Base-by-base conservation (phyloP, 257 asterid genomes). In the Fraxinus quadrangulata region DNA sequence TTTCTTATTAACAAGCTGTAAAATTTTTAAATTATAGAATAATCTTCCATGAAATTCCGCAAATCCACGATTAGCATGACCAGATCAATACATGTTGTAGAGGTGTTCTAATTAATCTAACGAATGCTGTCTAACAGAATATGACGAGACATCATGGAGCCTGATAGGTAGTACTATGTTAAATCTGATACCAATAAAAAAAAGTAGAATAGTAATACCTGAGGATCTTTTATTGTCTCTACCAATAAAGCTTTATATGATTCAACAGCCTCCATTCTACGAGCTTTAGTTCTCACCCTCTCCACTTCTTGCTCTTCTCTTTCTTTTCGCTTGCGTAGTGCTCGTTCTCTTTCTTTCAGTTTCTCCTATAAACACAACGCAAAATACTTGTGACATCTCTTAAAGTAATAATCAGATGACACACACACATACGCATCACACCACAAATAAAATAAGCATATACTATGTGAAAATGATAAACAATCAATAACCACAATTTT, bases 231-330 rank as follows among this genome's bases (percentile, higher is more conserved):
- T 75, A 96, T 93, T 79, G 86, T 90, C 86, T 96, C 99, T 78
- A 96, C 99, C 82, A 96, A 84, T 79, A 96, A 84, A 80, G 99
- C 90, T 82, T 92, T 97, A 87, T 90, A 96, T 36, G 97, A 93
- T 81, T 96, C 99, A 78, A 90, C 81, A 73, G 95, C 97, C 82
- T 89, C 99, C 89, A 92, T 96, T 81, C 99, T 89, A 74, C 89
- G 97, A 81, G 97, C 97, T 90, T 96, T 96, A 47, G 81, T 70
- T 82, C 97, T 89, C 87, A 96, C 98, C 85, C 99, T 87, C 86
- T 96, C 99, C 71, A 96, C 98, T 87, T 96, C 99, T 85, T 93
- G 99, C 82, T 92, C 99, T 83, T 96, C 99, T 83, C 99, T 92
- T 86, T 93, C 99, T 87, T 96, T 96, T 78, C 98, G 81, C 84